These are phyloP conservation scores for Fragilaria radians DNA, from an alignment of 108 stramenopile species.

Conservation along the genomic window DNA sequence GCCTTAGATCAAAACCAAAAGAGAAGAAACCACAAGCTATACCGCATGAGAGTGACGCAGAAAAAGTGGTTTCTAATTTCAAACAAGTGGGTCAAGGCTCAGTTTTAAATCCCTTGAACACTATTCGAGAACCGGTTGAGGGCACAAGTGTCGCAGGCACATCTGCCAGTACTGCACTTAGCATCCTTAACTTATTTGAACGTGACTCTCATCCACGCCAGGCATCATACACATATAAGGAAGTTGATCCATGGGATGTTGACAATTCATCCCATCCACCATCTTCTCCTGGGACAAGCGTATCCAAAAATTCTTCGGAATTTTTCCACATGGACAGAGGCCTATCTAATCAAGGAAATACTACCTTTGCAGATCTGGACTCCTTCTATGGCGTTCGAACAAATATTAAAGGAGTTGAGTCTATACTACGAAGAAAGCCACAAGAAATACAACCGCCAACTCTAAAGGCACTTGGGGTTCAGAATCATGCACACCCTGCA, in stretches of 20 bases:
- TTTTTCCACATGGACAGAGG: conserved; percentile 18
- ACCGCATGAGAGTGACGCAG: too few species aligned
- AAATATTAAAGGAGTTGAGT: conserved; percentile 6
- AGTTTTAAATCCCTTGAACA: too few species aligned
- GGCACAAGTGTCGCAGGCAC: conserved; percentile 2
- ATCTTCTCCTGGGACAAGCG: conserved; percentile 14
- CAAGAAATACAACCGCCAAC: conserved; percentile 25
- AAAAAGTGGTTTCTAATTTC: too few species aligned
- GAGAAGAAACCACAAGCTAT: too few species aligned
- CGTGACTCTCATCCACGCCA: not conserved
- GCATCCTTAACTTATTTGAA: conserved; percentile 5
- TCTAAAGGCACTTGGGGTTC: conserved; percentile 29
- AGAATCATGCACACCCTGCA: conserved; percentile 28
- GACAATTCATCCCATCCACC: conserved; percentile 3
- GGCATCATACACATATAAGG: not conserved
- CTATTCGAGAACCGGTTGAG: too few species aligned
- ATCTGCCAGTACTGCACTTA: conserved; percentile 2
- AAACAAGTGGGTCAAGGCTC: too few species aligned
- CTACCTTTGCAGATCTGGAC: not conserved
- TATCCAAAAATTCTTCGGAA: conserved; percentile 43
- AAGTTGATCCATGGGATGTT: conserved; percentile 1
- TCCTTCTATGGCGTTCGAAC: not conserved
- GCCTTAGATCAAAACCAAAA: too few species aligned
- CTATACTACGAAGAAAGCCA: conserved; percentile 21
- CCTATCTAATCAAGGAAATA: not conserved